phyloP scores from a whole-genome alignment of 2,329 filamentous ascomycete species.

The Chrysoporthe cubensis region DNA sequence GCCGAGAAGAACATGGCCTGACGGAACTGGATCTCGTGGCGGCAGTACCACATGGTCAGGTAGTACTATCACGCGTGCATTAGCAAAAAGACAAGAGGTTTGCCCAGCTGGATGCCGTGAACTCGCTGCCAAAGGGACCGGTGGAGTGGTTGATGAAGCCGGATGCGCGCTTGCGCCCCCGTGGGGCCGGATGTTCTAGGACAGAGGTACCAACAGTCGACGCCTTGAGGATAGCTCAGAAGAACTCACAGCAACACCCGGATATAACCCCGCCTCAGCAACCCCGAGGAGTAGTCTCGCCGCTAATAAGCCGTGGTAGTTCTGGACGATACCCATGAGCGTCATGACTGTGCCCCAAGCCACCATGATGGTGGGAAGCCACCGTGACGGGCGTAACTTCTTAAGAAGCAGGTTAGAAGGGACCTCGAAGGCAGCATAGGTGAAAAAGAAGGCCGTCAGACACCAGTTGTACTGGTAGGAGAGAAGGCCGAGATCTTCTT shows the following conservation, averaged over 20 bases:
- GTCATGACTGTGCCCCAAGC: conserved; percentile 56
- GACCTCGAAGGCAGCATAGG: conserved; percentile 76
- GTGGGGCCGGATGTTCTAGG: too few relatives aligned
- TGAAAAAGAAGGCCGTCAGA: conserved; percentile 77
- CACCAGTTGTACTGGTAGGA: conserved; percentile 72
- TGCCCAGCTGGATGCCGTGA: too few relatives aligned
- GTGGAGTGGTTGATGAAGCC: too few relatives aligned
- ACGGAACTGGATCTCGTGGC: conserved; percentile 58
- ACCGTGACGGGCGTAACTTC: conserved; percentile 71
- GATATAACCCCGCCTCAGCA: conserved; percentile 68
- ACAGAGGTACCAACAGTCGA: too few relatives aligned
- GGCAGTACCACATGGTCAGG: conserved; percentile 62
- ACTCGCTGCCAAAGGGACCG: too few relatives aligned
- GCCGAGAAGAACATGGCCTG: conserved; percentile 82
- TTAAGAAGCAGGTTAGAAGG: conserved; percentile 81
- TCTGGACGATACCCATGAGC: conserved; percentile 56
- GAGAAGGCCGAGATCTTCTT: conserved; percentile 60
- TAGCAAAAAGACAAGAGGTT: too few relatives aligned
- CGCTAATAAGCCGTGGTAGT: conserved; percentile 50
- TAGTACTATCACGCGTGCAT: conserved; percentile 45
- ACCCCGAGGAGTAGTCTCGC: conserved; percentile 64
- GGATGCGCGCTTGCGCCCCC: too few relatives aligned
- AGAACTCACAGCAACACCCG: conserved; percentile 56
- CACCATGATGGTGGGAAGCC: conserved; percentile 77
- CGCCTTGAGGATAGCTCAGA: too few relatives aligned